Evolutionary conservation across 148 eudicot genomes (phyloP).

Genomic region (Rhododendron molle): DNA sequence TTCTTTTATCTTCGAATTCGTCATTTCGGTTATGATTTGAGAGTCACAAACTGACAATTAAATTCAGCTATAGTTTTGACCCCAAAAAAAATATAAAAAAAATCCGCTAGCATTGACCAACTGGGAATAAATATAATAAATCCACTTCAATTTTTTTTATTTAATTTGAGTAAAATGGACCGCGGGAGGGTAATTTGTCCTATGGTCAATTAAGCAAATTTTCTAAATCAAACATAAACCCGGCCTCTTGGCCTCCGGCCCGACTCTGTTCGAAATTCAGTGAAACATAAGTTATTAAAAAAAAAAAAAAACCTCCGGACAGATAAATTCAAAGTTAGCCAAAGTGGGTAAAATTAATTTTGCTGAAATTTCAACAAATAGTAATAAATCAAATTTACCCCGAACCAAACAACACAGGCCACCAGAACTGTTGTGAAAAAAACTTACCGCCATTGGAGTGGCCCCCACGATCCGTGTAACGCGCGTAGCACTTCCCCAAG

Average conservation of each 20-base stretch:
- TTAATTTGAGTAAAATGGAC: neutral
- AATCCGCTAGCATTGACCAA: neutral
- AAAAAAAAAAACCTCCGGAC: too few species aligned
- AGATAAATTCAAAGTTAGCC: neutral
- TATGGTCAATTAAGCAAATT: neutral
- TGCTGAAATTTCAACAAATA: neutral
- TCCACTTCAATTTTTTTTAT: neutral
- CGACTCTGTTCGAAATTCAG: too few species aligned
- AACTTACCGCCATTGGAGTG: slow-evolving; percentile 18
- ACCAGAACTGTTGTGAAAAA: neutral
- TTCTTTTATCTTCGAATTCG: neutral
- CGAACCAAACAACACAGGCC: neutral
- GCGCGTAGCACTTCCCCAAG: slow-evolving; percentile 49
- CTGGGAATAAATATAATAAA: neutral
- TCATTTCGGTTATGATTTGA: neutral
- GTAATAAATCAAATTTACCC: neutral
- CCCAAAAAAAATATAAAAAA: too few species aligned
- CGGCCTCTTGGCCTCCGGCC: neutral
- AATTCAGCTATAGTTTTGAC: too few species aligned
- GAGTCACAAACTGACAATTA: neutral
- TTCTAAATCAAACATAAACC: neutral
- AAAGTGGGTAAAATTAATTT: neutral
- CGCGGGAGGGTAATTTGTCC: neutral
- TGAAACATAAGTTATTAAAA: too few species aligned
- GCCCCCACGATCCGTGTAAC: slow-evolving; percentile 29